phyloP scores from a whole-genome alignment of 2,329 filamentous ascomycete species.

The Fusarium staphyleae region DNA sequence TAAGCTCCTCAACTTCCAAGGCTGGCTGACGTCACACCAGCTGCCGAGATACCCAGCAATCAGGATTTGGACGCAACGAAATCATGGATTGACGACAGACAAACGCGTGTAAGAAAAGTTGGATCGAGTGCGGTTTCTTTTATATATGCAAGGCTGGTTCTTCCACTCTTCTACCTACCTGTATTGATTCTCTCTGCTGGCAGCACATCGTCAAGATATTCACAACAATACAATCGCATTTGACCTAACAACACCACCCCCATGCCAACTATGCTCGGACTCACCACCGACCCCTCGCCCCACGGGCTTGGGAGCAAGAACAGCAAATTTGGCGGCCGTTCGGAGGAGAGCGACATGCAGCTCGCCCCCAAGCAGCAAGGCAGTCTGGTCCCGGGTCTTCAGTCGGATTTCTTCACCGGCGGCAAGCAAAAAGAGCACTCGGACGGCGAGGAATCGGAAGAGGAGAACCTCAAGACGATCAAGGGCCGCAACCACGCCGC shows the following conservation, averaged over 20 bases:
- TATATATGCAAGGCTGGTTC: slow-evolving; percentile 20
- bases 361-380: slow-evolving; percentile 18
- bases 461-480: slow-evolving; percentile 41
- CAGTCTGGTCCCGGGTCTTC: slow-evolving; percentile 34
- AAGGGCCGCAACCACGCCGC: slow-evolving; percentile 40
- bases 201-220: not conserved
- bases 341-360: slow-evolving; percentile 32
- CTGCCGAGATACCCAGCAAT: slow-evolving; percentile 36
- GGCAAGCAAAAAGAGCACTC: slow-evolving; percentile 34
- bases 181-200: not conserved
- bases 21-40: slow-evolving; percentile 41
- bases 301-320: slow-evolving; percentile 31
- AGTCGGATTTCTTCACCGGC: slow-evolving; percentile 40
- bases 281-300: slow-evolving; percentile 38
- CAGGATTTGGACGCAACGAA: slow-evolving; percentile 37
- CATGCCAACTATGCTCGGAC: slow-evolving; percentile 42
- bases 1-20: slow-evolving; percentile 31
- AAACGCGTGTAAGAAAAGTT: slow-evolving; percentile 11
- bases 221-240: not conserved
- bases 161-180: not conserved
- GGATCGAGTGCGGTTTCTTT: slow-evolving; percentile 8
- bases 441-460: slow-evolving; percentile 37
- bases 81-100: slow-evolving; percentile 30
- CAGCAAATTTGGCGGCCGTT: slow-evolving; percentile 24
- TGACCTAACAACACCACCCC: slow-evolving; percentile 10